Conservation (phyloP, 2,329 filamentous ascomycete genomes). For the Botryotinia narcissicola region DNA sequence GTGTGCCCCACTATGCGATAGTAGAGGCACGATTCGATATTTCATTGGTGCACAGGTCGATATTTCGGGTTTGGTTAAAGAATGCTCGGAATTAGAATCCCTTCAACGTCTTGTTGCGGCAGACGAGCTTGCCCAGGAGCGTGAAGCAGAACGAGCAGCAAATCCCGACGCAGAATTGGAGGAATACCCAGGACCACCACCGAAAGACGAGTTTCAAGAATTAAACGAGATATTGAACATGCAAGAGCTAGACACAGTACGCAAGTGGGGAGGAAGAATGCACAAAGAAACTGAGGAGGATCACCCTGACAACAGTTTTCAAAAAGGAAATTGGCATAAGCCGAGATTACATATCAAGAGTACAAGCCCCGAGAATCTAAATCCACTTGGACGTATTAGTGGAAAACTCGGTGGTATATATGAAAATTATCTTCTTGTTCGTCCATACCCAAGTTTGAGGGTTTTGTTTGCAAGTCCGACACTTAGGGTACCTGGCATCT, state of each 20-base stretch:
- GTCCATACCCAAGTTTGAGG: constrained; percentile 62
- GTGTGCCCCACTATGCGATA: constrained; percentile 62
- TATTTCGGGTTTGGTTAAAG: constrained; percentile 60
- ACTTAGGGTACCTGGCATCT: constrained; percentile 63
- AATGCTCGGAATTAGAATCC: constrained; percentile 59
- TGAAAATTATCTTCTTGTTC: constrained; percentile 61
- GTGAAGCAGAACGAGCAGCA: constrained; percentile 28
- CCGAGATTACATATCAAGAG: constrained; percentile 45
- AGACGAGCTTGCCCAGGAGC: constrained; percentile 30
- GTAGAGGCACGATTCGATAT: constrained; percentile 59
- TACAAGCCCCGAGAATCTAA: constrained; percentile 29
- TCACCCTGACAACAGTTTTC: constrained; percentile 40
- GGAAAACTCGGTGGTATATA: constrained; percentile 46
- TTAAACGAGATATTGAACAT: constrained; percentile 69
- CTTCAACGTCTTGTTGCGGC: constrained; percentile 46
- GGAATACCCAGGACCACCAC: constrained; percentile 19
- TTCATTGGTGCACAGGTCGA: constrained; percentile 67
- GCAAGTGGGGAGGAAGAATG: constrained; percentile 61
- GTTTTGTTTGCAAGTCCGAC: constrained; percentile 69
- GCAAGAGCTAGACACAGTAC: constrained; percentile 62
- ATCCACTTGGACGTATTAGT: constrained; percentile 26
- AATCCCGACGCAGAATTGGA: constrained; percentile 19
- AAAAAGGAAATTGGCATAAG: constrained; percentile 41
- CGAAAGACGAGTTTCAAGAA: constrained; percentile 63
- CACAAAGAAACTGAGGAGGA: constrained; percentile 51